A percentile compares a stretch with the other conserved stretches of the same genome.
These are phyloP conservation scores for Setaria italica DNA, from an alignment of 202 grass and related monocot genomes.

Conservation along the genomic window DNA sequence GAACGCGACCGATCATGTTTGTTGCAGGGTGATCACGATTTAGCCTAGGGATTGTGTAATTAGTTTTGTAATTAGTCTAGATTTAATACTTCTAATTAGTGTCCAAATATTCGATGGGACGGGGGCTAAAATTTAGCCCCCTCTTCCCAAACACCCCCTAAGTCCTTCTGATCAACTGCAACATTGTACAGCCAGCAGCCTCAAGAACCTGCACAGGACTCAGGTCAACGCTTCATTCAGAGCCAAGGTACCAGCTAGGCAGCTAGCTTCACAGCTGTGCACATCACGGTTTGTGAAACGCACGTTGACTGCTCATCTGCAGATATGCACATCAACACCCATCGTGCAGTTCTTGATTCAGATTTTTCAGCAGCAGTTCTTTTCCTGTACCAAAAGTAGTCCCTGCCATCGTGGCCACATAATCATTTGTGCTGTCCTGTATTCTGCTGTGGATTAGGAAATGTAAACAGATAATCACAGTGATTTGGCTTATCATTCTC, in stretches of 20 bases:
- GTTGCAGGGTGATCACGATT: constrained; percentile 62
- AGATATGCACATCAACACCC: neutral
- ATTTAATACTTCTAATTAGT: too few species aligned
- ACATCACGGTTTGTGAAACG: neutral
- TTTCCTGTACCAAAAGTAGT: constrained; percentile 15
- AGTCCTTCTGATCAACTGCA: neutral
- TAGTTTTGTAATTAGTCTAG: too few species aligned
- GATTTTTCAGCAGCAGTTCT: neutral
- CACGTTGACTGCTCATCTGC: neutral
- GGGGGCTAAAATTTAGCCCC: too few species aligned
- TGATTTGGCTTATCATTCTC: neutral
- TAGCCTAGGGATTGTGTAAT: too few species aligned
- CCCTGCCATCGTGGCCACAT: neutral
- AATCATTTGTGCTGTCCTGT: neutral
- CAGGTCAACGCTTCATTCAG: neutral
- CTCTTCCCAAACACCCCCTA: too few species aligned
- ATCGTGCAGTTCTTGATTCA: neutral
- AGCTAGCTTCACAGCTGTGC: neutral
- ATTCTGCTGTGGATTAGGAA: neutral
- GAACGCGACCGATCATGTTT: too few species aligned
- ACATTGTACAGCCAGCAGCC: neutral
- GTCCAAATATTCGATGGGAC: too few species aligned
- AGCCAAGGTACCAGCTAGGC: neutral
- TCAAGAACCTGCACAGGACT: neutral
- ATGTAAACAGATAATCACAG: neutral